These are phyloP conservation scores for Dendrobium nobile DNA, from an alignment of 106 monocot species.

Conservation along the genomic window DNA sequence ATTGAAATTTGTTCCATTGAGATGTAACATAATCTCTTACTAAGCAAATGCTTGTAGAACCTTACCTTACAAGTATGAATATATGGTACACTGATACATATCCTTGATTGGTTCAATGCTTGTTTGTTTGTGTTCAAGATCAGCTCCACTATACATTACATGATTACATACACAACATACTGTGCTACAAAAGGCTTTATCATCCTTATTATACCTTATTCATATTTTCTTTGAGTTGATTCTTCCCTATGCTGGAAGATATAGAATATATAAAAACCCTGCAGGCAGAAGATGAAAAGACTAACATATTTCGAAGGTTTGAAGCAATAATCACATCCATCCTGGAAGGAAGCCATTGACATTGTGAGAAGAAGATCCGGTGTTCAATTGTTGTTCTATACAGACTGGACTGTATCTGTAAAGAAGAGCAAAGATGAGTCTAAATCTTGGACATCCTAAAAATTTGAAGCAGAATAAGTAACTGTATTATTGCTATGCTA, in stretches of 20 bases:
- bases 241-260: background rate
- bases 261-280: background rate
- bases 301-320: background rate
- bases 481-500: too few species aligned
- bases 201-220: background rate
- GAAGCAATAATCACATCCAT: conserved; percentile 1
- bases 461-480: too few species aligned
- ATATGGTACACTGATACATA: too few species aligned
- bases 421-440: background rate
- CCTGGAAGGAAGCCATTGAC: conserved; percentile 5
- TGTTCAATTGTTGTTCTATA: conserved; percentile 1
- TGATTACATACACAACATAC: background rate
- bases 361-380: background rate
- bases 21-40: too few species aligned
- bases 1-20: too few species aligned
- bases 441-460: too few species aligned
- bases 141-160: background rate
- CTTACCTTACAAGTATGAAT: too few species aligned
- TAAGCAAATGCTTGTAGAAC: too few species aligned
- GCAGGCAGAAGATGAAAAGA: background rate
- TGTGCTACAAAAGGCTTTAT: background rate
- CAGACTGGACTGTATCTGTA: background rate
- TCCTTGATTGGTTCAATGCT: too few species aligned
- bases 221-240: background rate
- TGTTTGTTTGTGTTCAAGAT: background rate